phyloP scores from a whole-genome alignment of 1,139 yeast genomes.

The Saccharomyces uvarum region DNA sequence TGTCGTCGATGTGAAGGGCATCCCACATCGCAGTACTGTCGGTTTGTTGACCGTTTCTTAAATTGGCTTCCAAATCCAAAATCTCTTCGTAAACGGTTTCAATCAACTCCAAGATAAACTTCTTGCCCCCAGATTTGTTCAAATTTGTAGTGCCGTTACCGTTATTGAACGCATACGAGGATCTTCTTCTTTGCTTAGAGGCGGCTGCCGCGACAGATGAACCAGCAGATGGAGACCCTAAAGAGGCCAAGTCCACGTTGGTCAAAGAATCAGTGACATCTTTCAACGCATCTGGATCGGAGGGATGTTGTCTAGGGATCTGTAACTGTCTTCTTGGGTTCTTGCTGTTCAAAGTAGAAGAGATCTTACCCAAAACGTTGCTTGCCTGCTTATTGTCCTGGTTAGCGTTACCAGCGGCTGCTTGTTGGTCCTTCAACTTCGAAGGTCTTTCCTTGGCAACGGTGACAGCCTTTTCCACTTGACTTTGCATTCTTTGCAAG shows the following conservation, averaged over 20 bases:
- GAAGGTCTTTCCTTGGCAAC: conserved; percentile 80
- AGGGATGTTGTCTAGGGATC: conserved; percentile 47
- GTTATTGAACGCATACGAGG: conserved; percentile 31
- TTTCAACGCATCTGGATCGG: conserved; percentile 27
- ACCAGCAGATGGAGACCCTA: conserved; percentile 16
- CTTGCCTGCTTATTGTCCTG: conserved; percentile 54
- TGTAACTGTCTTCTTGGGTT: conserved; percentile 85
- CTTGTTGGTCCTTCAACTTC: conserved; percentile 42
- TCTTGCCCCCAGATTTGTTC: conserved; percentile 35
- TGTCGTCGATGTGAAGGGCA: conserved; percentile 58
- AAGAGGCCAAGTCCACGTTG: conserved; percentile 35
- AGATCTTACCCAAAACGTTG: conserved; percentile 86
- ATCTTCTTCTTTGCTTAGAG: conserved; percentile 31
- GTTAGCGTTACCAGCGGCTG: not conserved
- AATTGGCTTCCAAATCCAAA: conserved; percentile 73
- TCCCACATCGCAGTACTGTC: conserved; percentile 66
- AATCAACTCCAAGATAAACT: conserved; percentile 40
- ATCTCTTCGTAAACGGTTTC: conserved; percentile 76
- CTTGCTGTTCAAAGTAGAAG: conserved; percentile 65
- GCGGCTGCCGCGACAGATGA: conserved; percentile 27
- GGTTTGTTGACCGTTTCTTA: conserved; percentile 55
- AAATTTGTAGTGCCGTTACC: conserved; percentile 29
- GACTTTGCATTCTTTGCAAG: conserved; percentile 95
- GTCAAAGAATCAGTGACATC: conserved; percentile 80
- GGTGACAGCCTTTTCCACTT: conserved; percentile 92